Base-by-base conservation (phyloP, 1,139 yeast species). In the Saccharomycopsis hybrid region DNA sequence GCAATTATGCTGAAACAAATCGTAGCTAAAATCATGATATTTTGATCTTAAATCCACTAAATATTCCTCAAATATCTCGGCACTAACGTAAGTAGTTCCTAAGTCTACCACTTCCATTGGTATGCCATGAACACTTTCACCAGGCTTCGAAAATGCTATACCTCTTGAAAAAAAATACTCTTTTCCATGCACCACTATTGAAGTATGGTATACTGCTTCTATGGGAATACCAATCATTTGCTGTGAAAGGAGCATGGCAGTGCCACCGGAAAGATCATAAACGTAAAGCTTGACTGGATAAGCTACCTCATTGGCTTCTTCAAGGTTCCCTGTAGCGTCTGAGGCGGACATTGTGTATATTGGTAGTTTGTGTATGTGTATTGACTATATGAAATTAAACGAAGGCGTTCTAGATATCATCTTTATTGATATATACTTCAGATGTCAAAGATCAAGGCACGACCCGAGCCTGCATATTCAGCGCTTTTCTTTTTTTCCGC, bases 191-290 rank as follows among this genome's bases (percentile, higher is more conserved):
- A 77, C 71, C 9, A 82, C 85, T 2, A 81, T 74, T 1, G 81
- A 72, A 0, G 88, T 82, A 60, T 82, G 89, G 71, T 82, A 82
- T 11, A 82, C 73, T 25, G 86, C 88, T 41, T 81, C 85, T 9
- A 79, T 64, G 18, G 64, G 59, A 7, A 66, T 61, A 0, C 81
- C 82, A 4, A 77, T 60, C 8, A 77, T 52, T 65, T 71, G 68
- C 4, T 70, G 72, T 4, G 79, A 68, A 54, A 72, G 69, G 36
- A 65, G 51, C 29, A 59, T 56, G 2, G 76, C 75, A 55, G 71
- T 54, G 0, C 78, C 78, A 30, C 64, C 64, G 1, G 86, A 78
- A 24, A 82, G 70, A 56, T 82, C 89, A 58, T 82, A 82, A 8
- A 82, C 84, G 58, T 80, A 79, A 1, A 82, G 76, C 57, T 78